Percentiles rank a stretch among this genome's conserved stretches.
These are phyloP conservation scores for Globomyces pollinis-pini DNA, from an alignment of 192 early-diverging fungal species.

Conservation along the genomic window DNA sequence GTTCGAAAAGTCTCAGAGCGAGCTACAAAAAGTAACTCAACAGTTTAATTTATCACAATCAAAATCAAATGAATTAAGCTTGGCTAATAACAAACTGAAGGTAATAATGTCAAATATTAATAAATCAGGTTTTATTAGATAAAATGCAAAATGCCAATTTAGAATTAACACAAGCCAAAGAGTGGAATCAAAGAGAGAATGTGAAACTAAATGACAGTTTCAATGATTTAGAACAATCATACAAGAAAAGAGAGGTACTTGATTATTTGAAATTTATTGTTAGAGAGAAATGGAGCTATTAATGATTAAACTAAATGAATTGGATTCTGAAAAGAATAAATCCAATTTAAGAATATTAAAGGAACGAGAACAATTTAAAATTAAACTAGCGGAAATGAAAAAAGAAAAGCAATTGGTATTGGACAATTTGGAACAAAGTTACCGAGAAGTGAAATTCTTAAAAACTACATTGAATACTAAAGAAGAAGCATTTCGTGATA, in stretches of 20 bases:
- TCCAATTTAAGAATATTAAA: slow-evolving; percentile 27
- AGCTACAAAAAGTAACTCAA: background rate
- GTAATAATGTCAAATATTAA: background rate
- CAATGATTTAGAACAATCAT: background rate
- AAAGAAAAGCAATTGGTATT: slow-evolving; percentile 26
- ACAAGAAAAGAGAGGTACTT: background rate
- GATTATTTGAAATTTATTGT: too few species aligned
- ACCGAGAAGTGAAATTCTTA: slow-evolving; percentile 16
- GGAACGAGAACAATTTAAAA: slow-evolving; percentile 30
- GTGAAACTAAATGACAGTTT: background rate
- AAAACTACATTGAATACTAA: slow-evolving; percentile 2
- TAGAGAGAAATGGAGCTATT: background rate
- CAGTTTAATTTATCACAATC: background rate
- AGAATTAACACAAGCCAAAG: background rate
- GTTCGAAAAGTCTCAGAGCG: too few species aligned
- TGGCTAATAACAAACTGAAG: too few species aligned
- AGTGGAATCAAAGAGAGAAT: background rate
- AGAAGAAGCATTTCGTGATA: slow-evolving; percentile 15
- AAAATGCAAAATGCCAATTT: background rate
- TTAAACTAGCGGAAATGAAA: slow-evolving; percentile 28
- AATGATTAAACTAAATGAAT: background rate
- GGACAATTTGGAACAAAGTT: slow-evolving; percentile 23
- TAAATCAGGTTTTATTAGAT: background rate
- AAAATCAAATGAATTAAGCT: too few species aligned
- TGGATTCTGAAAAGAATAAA: slow-evolving; percentile 23